phyloP scores from a whole-genome alignment of 2,329 filamentous ascomycete species.

The Cladosporium cucumerinum region DNA sequence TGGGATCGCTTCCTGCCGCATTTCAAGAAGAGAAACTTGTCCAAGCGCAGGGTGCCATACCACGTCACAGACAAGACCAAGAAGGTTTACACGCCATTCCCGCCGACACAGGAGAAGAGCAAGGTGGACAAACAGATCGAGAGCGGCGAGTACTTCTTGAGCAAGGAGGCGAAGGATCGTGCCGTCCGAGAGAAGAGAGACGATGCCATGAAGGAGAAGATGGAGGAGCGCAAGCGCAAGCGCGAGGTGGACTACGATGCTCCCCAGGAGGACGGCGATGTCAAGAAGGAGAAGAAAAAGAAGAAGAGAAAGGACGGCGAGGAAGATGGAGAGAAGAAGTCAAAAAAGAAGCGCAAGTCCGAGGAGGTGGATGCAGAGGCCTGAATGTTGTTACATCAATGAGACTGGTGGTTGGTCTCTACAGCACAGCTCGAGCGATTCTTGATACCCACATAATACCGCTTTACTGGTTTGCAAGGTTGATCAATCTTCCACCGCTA shows the following conservation, averaged over 20 bases:
- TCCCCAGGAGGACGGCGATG: conserved; percentile 68
- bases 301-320: conserved; percentile 50
- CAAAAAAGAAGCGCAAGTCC: conserved; percentile 15
- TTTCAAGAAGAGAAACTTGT: conserved; percentile 91
- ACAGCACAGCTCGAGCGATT: conserved; percentile 4
- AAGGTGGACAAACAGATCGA: conserved; percentile 98
- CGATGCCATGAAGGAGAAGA: conserved; percentile 82
- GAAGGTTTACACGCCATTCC: conserved; percentile 96
- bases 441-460: conserved; percentile 4
- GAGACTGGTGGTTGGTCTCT: neutral
- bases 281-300: conserved; percentile 42
- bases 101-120: conserved; percentile 94
- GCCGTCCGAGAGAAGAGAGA: conserved; percentile 73
- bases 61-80: conserved; percentile 90
- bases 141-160: conserved; percentile 92
- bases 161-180: conserved; percentile 87
- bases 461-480: neutral
- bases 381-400: neutral
- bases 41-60: conserved; percentile 75
- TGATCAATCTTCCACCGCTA: neutral
- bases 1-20: conserved; percentile 97
- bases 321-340: conserved; percentile 10
- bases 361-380: conserved; percentile 6
- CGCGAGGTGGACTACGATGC: conserved; percentile 82
- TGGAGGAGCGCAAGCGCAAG: conserved; percentile 82